phyloP scores from a whole-genome alignment of 495 filamentous ascomycete genomes.

The Penicillium goetzii region DNA sequence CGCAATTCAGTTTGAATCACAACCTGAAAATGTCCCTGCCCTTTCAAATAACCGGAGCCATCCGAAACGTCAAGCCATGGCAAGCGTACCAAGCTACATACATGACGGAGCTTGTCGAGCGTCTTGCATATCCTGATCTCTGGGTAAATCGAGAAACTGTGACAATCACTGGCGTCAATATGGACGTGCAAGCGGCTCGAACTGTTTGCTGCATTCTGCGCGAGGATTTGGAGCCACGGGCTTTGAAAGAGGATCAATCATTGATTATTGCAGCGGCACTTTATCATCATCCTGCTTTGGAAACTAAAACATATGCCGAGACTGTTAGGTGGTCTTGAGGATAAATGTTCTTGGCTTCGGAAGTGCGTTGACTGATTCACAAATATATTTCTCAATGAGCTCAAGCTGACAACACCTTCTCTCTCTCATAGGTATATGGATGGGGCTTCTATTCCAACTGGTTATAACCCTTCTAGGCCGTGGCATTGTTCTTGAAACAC shows the following conservation, averaged over 20 bases:
- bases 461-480: not conserved
- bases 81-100: not conserved
- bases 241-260: not conserved
- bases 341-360: not conserved
- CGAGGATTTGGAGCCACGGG: not conserved
- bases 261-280: not conserved
- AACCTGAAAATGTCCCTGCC: conserved; percentile 1
- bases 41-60: not conserved
- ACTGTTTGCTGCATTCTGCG: not conserved
- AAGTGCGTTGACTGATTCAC: not conserved
- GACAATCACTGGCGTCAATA: not conserved
- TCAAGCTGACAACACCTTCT: not conserved
- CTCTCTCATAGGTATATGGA: not conserved
- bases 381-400: not conserved
- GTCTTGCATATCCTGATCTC: not conserved
- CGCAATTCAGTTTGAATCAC: not conserved
- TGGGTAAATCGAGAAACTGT: not conserved
- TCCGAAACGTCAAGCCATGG: conserved; percentile 3
- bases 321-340: not conserved
- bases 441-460: not conserved
- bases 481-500: not conserved
- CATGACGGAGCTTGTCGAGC: not conserved
- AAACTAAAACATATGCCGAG: not conserved
- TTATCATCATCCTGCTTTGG: not conserved
- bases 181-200: not conserved